Base-by-base conservation (phyloP, 202 grass and related monocot species). In the Schoenoplectus triqueter region DNA sequence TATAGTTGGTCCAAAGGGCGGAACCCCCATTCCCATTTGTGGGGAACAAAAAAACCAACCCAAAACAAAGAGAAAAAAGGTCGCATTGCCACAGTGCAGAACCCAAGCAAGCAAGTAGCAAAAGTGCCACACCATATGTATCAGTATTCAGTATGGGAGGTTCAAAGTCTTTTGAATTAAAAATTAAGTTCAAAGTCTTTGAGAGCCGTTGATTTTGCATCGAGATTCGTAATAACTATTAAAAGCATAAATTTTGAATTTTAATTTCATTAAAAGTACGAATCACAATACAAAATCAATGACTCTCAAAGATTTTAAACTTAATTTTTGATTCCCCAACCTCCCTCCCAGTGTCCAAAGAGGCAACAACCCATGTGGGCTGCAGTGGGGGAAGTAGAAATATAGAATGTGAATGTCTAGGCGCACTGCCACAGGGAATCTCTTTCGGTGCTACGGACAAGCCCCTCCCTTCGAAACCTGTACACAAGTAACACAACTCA, bases 401-500 rank as follows among this genome's bases (percentile, higher is more conserved):
- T 81, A 31, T 17, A 72, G 77, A 87, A 82, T 56, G 8, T 56
- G 52, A 13, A 0, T 56, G 65, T 73, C 64, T 63, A 73, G 50
- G 73, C 5, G 50, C 73, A 78, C 73, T 78, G 52, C 14, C 22
- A 42, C 66, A 64, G 78, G 66, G 78, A 87, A 87, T 87, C 78
- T 83, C 20, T 66, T 11, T 83, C 48, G 45, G 45, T 17, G 79
- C 63, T 21, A 82, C 79, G 63, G 57, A 82, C 63, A 82, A 82
- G 45, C 79, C 79, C 60, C 40, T 48, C 61, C 60, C 7, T 8
- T 67, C 13, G 48, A 47, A 51, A 67, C 15, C 64, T 69, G 11
- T 69, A 52, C 15, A 61, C 14, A 61, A 14, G 2, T 15, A 31
- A 31, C 31, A 31, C 31, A 31, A 31, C 31, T 31, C 31, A 31